Base-by-base conservation (phyloP, 2,329 filamentous ascomycete species). In the Aaosphaeria pasadenensis region DNA sequence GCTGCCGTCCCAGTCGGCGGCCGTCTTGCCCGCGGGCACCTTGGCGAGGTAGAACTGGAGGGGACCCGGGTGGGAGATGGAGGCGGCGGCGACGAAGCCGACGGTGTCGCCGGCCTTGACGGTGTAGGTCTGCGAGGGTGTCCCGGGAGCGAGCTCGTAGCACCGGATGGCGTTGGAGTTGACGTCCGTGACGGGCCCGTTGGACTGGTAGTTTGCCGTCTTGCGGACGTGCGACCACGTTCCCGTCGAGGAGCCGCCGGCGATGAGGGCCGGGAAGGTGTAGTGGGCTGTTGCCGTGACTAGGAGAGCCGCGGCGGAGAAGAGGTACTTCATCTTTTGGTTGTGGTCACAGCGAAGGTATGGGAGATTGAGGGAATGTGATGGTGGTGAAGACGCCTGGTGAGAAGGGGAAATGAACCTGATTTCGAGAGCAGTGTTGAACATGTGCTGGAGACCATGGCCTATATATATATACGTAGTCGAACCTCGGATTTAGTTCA, bases 41-140 rank as follows among this genome's bases (percentile, higher is more conserved):
- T 70, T 67, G 17, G 69, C 68, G 55, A 71, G 62, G 57, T 71
- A 71, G 48, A 69, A 71, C 41, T 63, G 60, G 24, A 71, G 58
- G 1, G 67, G 66, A 0, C 67, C 67, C 0, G 66, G 67, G 48
- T 71, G 67, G 31, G 46, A 54, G 42, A 69, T 59, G 39, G 46
- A 53, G 4, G 53, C 42, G 6, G 54, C 48, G 2, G 62, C 62
- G 7, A 55, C 65, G 57, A 71, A 68, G 43, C 60, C 63, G 9
- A 70, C 47, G 4, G 49, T 59, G 29, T 60, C 60, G 6, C 67
- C 67, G 1, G 63, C 66, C 11, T 47, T 50, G n/a, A 54, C 53
- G 6, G 33, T 43, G 24, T 43, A 43, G 17, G 43, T 53, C 32
- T 44, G 6, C 6, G 51, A 58, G 1, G 40, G 41, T 5, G 53